Conservation (phyloP, 352 stramenopile genomes). For the Nannochloropsis limnetica region DNA sequence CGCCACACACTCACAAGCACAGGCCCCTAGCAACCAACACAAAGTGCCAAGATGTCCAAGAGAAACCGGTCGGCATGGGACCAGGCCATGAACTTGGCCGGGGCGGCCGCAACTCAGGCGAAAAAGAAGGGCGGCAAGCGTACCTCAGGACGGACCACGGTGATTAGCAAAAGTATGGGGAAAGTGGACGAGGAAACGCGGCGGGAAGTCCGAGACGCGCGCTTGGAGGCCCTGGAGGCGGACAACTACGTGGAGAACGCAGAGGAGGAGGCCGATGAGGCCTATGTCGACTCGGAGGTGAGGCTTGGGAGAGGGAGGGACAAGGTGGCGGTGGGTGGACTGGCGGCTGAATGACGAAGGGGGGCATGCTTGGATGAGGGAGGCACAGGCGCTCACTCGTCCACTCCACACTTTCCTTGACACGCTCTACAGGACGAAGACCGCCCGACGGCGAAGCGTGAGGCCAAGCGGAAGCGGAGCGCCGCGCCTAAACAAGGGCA, state of each 20-base stretch:
- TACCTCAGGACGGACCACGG: slow-evolving; percentile 39
- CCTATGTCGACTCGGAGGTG: slow-evolving; percentile 66
- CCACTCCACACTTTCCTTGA: not conserved
- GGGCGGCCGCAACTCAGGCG: slow-evolving; percentile 37
- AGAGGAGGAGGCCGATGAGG: slow-evolving; percentile 56
- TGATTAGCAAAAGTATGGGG: slow-evolving; percentile 45
- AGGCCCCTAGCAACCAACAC: not conserved
- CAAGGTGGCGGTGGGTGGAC: not conserved
- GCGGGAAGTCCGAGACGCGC: slow-evolving; percentile 63
- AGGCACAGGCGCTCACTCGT: not conserved
- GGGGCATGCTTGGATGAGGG: not conserved
- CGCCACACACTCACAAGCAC: not conserved
- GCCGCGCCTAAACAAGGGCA: not conserved
- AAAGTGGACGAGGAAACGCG: slow-evolving; percentile 47
- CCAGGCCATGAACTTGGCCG: slow-evolving; percentile 38
- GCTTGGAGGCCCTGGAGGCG: slow-evolving; percentile 71
- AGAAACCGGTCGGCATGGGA: slow-evolving; percentile 46
- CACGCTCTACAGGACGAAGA: not conserved
- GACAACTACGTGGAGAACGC: slow-evolving; percentile 65
- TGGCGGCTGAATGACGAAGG: not conserved
- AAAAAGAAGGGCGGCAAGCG: slow-evolving; percentile 40
- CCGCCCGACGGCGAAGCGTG: not conserved
- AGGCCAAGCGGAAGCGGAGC: not conserved
- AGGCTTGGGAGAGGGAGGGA: not conserved
- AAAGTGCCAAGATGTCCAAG: slow-evolving; percentile 38